Conservation (phyloP, 169 alveolate genomes). For the Plasmodium vivax region DNA sequence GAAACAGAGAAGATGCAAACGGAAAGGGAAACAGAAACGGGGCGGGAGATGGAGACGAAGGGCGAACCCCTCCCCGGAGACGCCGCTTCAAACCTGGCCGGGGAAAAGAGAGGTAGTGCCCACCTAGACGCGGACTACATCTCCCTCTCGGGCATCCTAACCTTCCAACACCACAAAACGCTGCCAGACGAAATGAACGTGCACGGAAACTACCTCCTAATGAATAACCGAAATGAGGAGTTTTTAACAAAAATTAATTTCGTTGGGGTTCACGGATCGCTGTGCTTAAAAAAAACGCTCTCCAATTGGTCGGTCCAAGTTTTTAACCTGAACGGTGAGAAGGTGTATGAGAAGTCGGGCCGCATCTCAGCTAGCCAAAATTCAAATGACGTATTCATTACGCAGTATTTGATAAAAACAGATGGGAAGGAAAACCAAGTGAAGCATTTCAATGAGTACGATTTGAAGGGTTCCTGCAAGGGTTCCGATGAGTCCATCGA, state of each 20-base stretch:
- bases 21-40: too few species aligned
- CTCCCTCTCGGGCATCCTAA: constrained; percentile 45
- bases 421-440: constrained; percentile 55
- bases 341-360: constrained; percentile 55
- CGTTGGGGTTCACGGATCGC: constrained; percentile 28
- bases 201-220: constrained; percentile 42
- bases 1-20: too few species aligned
- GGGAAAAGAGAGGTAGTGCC: neutral
- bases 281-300: constrained; percentile 59
- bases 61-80: neutral
- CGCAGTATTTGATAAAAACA: constrained; percentile 61
- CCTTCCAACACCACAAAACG: constrained; percentile 9
- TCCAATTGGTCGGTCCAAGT: constrained; percentile 63
- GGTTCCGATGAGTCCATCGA: constrained; percentile 48
- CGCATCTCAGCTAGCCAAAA: constrained; percentile 71
- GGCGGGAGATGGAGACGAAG: neutral
- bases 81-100: neutral
- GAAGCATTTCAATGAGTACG: constrained; percentile 54
- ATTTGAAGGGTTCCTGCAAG: constrained; percentile 17
- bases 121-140: neutral
- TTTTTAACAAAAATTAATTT: constrained; percentile 58
- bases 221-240: constrained; percentile 68
- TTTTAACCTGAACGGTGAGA: constrained; percentile 9
- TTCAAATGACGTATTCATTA: constrained; percentile 68
- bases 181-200: neutral